Conservation (phyloP, 331 rosid species). For the Acacia pycnantha region DNA sequence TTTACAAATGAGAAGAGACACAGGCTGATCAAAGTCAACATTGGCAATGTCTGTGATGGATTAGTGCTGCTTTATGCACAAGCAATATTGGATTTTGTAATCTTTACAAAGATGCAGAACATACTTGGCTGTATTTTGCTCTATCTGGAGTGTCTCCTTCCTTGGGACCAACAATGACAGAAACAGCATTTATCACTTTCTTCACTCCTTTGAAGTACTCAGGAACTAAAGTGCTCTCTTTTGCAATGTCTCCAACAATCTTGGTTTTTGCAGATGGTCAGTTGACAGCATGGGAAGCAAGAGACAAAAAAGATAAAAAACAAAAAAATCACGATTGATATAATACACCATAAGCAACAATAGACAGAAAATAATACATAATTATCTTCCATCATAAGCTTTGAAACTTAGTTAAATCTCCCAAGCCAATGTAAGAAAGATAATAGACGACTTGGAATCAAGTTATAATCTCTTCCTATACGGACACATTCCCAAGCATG, state of each 20-base stretch:
- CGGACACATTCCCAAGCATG: conserved; percentile 3
- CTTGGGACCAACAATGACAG: conserved; percentile 72
- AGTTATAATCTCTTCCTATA: neutral
- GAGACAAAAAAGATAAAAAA: neutral
- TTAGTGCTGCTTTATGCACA: neutral
- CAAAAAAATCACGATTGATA: neutral
- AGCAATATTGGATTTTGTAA: neutral
- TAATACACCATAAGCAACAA: conserved; percentile 1
- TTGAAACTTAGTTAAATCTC: neutral
- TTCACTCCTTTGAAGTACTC: conserved; percentile 59
- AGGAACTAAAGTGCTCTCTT: conserved; percentile 61
- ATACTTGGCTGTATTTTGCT: conserved; percentile 67
- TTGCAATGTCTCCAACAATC: conserved; percentile 91
- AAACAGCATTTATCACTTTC: conserved; percentile 57
- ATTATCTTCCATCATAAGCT: conserved; percentile 20
- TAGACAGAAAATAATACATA: neutral
- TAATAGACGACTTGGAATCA: conserved; percentile 6
- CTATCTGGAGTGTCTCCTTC: conserved; percentile 78
- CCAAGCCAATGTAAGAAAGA: conserved; percentile 5
- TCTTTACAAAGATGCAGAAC: neutral
- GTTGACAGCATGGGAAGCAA: conserved; percentile 13
- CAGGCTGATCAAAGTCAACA: neutral
- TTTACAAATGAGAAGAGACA: conserved; percentile 5
- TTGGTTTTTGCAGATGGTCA: conserved; percentile 31
- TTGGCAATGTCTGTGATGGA: neutral